Base-by-base conservation (phyloP, 108 stramenopile genomes). In the Skeletonema potamos region DNA sequence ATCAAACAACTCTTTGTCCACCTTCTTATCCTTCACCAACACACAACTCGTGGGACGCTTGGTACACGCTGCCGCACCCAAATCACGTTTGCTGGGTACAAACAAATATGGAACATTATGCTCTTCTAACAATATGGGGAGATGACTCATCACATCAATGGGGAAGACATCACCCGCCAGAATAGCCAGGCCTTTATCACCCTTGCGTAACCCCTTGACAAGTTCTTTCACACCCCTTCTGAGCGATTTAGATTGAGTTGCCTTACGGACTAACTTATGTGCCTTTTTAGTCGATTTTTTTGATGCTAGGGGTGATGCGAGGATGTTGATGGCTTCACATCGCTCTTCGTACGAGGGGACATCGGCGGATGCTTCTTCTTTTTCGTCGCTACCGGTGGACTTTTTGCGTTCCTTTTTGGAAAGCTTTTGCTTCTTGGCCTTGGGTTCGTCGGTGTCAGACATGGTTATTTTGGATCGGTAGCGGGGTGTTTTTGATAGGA, bases 91-190 rank as follows among this genome's bases (percentile, higher is more conserved):
- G 30, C 89, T 89, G 13, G 97, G 97, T 4, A 99, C 99, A 82
- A 97, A 99, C 30, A 98, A 63, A 84, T 99, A 99, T 9, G 96
- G 96, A 13, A 99, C 84, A 62, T 93, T 83, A 48, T 87, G 82
- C 82, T 99, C 99, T 71, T 99, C 99, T 64, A 98, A 84, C 67
- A 97, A 58, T 26, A 97, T 68, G 0, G 99, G 98, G 8, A 99
- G 75, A 84, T 98, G 98, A 33, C 85, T 83, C 57, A 98, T 95
- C 15, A 99, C 98, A 73, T 99, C 99, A 48, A 99, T 81, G 26
- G 99, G 99, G 64, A 86, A 96, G 64, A 99, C 98, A 82, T 99
- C 99, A 10, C 98, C 99, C 2, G 99, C 99, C 46, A 99, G 66
- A 27, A 99, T 89, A 8, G 93, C 95, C 46, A 98, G 48, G 10